Evolutionary conservation across 805 yeast species (phyloP), one percentile per base, ranked within the genome.

Genomic region (Monosporozyma aerobia): DNA sequence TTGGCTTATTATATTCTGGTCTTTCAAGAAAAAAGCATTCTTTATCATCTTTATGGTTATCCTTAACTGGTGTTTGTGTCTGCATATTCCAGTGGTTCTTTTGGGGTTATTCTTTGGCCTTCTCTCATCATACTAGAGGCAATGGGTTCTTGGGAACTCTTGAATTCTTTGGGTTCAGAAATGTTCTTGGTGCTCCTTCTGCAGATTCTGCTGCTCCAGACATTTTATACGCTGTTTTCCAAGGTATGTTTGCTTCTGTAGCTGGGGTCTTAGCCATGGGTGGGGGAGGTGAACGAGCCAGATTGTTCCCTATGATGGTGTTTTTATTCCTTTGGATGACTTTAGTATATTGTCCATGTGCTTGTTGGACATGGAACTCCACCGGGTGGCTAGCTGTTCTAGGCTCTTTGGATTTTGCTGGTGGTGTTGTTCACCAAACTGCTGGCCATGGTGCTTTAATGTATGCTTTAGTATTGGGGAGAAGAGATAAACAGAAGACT

Each of bases 351-450:
- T 85, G 95, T 70, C 97, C 97, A 52, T 78, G 86, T 69, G 99
- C 98, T 16, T 86, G 85, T 73, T 92, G 98, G 98, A 87, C 96
- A 27, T 94, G 99, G 99, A 92, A 92, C 70, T 79, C 84, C 27
- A 79, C 79, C 53, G 99, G 99, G 51, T 94, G 98, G 99, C 77
- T 92, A 59, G 79, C 77, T 52, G 71, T 72, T 47, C 76, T 92
- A 51, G 98, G 97, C 58, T 84, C 90, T 39, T 78, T 89, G 56
- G 99, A 94, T 74, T 94, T 87, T 67, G 99, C 99, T 23, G 99
- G 99, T 67, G 98, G 98, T 67, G 97, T 98, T 56, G 98, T 94
- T 55, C 99, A 94, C 74, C 88, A 87, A 74, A 74, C 90, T 61
- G 87, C 96, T 39, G 99, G 99, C 61, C 87, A 83, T 60, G 95